Evolutionary conservation across 805 yeast species (phyloP), one percentile per base, ranked within the genome.

Genomic region (Cyberlindnera amylophila): DNA sequence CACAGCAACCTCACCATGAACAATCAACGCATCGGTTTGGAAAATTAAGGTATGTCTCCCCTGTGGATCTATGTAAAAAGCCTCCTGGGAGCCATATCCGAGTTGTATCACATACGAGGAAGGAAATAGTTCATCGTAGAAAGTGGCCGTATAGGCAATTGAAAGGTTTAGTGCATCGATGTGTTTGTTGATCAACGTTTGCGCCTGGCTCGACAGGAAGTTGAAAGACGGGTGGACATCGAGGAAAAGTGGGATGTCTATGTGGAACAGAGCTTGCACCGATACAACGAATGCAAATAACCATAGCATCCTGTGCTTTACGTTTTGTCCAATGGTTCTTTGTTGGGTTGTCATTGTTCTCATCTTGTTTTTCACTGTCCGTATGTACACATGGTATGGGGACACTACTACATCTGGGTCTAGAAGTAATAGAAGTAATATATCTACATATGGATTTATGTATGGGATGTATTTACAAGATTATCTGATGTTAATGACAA

Each of bases 401-500:
- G n/a, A n/a, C n/a, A n/a, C n/a, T n/a, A n/a, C n/a, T n/a, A n/a
- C n/a, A n/a, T n/a, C n/a, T n/a, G n/a, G n/a, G n/a, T n/a, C n/a
- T n/a, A n/a, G n/a, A n/a, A n/a, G n/a, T n/a, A n/a, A n/a, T n/a
- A n/a, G n/a, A n/a, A n/a, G n/a, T n/a, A n/a, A n/a, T n/a, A n/a
- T n/a, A n/a, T n/a, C n/a, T n/a, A n/a, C n/a, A n/a, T n/a, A n/a
- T n/a, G n/a, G n/a, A n/a, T n/a, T n/a, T n/a, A n/a, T n/a, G n/a
- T n/a, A n/a, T n/a, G n/a, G n/a, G n/a, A n/a, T n/a, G n/a, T n/a
- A n/a, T n/a, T n/a, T n/a, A n/a, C n/a, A n/a, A n/a, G n/a, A n/a
- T 24, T 32, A 4, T 30, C 11, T 47, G 46, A 75, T 68, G 58
- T 77, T 73, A 38, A 89, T 79, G 27, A 83, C 82, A 38, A 87